Evolutionary conservation across 2,329 filamentous ascomycete genomes (phyloP), one percentile per base, ranked within the genome.

Genomic region (Shiraia sp.): DNA sequence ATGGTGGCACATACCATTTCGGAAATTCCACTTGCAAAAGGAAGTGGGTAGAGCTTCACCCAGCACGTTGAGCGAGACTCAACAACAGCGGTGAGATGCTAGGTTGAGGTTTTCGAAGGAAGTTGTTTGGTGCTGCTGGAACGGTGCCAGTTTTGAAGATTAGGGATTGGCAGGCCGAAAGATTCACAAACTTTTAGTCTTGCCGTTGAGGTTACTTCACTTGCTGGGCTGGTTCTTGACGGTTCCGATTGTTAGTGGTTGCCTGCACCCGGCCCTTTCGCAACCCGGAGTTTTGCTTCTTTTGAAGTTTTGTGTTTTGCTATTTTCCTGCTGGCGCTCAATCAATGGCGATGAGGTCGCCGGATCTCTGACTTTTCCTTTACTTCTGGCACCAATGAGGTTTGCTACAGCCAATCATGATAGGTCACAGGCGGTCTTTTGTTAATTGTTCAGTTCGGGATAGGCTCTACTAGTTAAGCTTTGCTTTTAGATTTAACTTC

Each of bases 21-120:
- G 80, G 80, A 2, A 78, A 80, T 51, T 75, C 79, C 2, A 83
- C 81, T 0, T 82, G 79, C 55, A 82, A 82, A 63, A 81, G 79
- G 67, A 83, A 82, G 67, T 85, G 79, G 76, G 63, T 71, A 12
- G 75, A 81, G 59, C 19, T 59, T 10, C 38, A 57, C 26, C 23
- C 37, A 7, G 23, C 4, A 15, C 32, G 13, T 36, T 35, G 32
- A 41, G 24, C 2, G 4, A 17, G 34, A 32, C 41, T 30, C 16
- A 32, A 30, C 10, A 16, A 6, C n/a, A 32, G 10, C 10, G 29
- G 29, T 7, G 29, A 16, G 29, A 10, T 12, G 15, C 29, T 30
- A 14, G 16, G 29, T 32, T 15, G 10, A 22, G 19, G 4, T 4
- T 22, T 22, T 22, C 8, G 19, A 22, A 22, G 19, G 8, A 8